phyloP scores from a whole-genome alignment of 176 grass and related monocot genomes.

The Zea luxurians region DNA sequence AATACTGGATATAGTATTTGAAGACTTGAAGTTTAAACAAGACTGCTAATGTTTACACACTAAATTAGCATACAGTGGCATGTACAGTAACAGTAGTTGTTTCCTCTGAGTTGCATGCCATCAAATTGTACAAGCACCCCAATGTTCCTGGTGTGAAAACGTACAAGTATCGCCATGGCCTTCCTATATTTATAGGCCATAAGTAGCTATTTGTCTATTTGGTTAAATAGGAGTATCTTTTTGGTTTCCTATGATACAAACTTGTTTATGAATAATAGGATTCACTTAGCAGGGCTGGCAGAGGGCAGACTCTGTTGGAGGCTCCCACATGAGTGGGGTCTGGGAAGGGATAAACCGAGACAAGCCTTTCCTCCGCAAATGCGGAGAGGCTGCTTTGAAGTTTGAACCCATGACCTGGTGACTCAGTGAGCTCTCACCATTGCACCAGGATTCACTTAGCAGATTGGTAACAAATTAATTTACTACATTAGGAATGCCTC shows the following conservation, averaged over 20 bases:
- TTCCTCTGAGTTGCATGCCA: background rate
- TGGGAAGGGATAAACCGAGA: too few relatives aligned
- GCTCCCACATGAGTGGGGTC: too few relatives aligned
- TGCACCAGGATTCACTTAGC: too few relatives aligned
- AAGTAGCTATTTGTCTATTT: background rate
- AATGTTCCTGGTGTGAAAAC: background rate
- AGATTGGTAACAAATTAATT: slow-evolving; percentile 15
- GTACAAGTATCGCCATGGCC: background rate
- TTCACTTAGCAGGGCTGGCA: background rate
- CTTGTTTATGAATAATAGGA: background rate
- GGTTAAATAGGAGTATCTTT: background rate
- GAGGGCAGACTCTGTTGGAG: too few relatives aligned
- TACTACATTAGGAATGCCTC: background rate
- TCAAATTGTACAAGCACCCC: slow-evolving; percentile 5
- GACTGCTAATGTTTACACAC: slow-evolving; percentile 6
- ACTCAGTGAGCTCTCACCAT: too few relatives aligned
- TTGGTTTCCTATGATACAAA: slow-evolving; percentile 11
- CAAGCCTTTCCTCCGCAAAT: too few relatives aligned
- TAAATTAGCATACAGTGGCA: background rate
- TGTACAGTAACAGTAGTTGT: background rate
- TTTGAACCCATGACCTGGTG: too few relatives aligned
- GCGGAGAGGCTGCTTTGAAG: too few relatives aligned
- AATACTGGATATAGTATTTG: background rate
- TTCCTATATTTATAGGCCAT: background rate
- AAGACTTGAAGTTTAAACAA: background rate